These are phyloP conservation scores for Posidonia oceanica DNA, from an alignment of 116 monocot species.

Conservation along the genomic window DNA sequence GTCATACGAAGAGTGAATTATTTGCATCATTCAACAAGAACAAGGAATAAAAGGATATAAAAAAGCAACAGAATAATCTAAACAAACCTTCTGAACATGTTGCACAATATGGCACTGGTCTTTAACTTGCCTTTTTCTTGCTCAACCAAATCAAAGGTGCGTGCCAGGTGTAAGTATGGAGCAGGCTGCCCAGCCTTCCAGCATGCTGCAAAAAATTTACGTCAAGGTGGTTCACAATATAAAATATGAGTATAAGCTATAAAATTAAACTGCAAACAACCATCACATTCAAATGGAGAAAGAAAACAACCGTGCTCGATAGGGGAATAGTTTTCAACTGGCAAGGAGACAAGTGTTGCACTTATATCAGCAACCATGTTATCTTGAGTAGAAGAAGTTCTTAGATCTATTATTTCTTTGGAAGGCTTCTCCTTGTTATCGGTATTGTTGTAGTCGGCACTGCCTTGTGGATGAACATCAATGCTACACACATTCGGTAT, in stretches of 20 bases:
- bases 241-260: neutral
- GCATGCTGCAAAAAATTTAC: constrained; percentile 52
- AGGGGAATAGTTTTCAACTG: constrained; percentile 80
- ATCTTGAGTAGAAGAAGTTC: constrained; percentile 12
- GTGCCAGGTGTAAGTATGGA: constrained; percentile 83
- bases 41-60: constrained; percentile 2
- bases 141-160: constrained; percentile 80
- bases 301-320: constrained; percentile 56
- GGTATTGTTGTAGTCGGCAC: constrained; percentile 7
- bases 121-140: constrained; percentile 86
- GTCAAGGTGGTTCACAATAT: neutral
- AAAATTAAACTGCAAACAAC: neutral
- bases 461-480: neutral
- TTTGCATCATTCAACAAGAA: constrained; percentile 3
- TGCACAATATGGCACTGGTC: constrained; percentile 73
- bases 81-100: constrained; percentile 93
- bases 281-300: neutral
- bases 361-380: constrained; percentile 9
- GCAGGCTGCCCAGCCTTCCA: constrained; percentile 82
- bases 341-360: constrained; percentile 35
- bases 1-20: neutral
- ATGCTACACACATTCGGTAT: constrained; percentile 3
- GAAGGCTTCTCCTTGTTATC: constrained; percentile 5
- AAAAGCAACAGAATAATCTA: neutral
- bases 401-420: constrained; percentile 7